A percentile compares a stretch with the other conserved stretches of the same genome.
Conservation (phyloP, 176 grass and related monocot genomes). For the sorghum (Sorghum bicolor) region Sorghum_bicolor_NCBIv3 NC_012873.2:53987001-53987500, state of each 20-base stretch:
- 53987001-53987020: slow-evolving; percentile 12
- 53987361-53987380: too few relatives aligned
- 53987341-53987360: neutral
- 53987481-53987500: neutral
- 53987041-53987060: neutral
- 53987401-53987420: neutral
- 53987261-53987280: neutral
- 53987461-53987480: neutral
- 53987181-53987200: slow-evolving; percentile 25
- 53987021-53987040: neutral
- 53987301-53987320: slow-evolving; percentile 22
- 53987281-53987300: slow-evolving; percentile 19
- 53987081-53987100: neutral
- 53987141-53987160: slow-evolving; percentile 26
- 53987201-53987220: slow-evolving; percentile 15
- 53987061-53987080: neutral
- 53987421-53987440: neutral
- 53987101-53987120: slow-evolving; percentile 29
- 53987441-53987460: neutral
- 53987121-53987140: slow-evolving; percentile 8
- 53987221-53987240: slow-evolving; percentile 31
- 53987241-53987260: neutral
- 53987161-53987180: neutral
- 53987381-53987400: too few relatives aligned
- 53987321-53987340: slow-evolving; percentile 21